A percentile compares a stretch with the other conserved stretches of the same genome.
phyloP scores from a whole-genome alignment of 768 basidiomycete genomes.

The Peribolospora kevripleyi region DNA sequence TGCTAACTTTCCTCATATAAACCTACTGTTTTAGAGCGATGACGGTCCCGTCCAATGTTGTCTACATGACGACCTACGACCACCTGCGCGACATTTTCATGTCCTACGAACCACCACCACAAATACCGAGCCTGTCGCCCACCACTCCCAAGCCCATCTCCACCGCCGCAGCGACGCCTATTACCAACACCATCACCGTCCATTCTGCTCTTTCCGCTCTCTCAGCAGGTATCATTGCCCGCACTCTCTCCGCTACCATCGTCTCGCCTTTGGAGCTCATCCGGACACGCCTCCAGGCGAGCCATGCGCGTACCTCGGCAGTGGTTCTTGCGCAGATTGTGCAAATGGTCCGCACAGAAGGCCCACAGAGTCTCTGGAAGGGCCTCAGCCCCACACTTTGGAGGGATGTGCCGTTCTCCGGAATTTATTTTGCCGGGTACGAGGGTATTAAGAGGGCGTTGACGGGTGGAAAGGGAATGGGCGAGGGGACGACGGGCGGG shows the following conservation, averaged over 20 bases:
- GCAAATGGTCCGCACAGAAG: conserved; percentile 35
- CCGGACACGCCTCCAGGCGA: conserved; percentile 79
- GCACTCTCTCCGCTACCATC: conserved; percentile 51
- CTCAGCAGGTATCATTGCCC: conserved; percentile 53
- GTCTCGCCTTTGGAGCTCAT: conserved; percentile 76
- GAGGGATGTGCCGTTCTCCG: conserved; percentile 94
- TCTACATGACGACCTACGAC: conserved; percentile 92
- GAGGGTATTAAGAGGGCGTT: conserved; percentile 53
- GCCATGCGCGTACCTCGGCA: conserved; percentile 54
- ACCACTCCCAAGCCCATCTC: neutral
- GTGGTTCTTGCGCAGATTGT: conserved; percentile 38
- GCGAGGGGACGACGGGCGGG: conserved; percentile 33
- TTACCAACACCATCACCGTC: conserved; percentile 6
- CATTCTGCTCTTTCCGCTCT: conserved; percentile 34
- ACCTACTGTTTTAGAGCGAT: conserved; percentile 34
- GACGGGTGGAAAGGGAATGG: conserved; percentile 19
- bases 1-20: neutral
- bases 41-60: conserved; percentile 69
- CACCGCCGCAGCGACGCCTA: neutral
- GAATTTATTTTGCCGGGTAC: conserved; percentile 89
- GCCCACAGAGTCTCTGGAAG: conserved; percentile 54
- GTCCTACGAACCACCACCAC: neutral
- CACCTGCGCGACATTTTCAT: conserved; percentile 28
- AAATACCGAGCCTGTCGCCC: neutral
- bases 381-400: conserved; percentile 79